Base-by-base conservation (phyloP, 176 grass and related monocot genomes). In the Echinochloa phyllopogon region DNA sequence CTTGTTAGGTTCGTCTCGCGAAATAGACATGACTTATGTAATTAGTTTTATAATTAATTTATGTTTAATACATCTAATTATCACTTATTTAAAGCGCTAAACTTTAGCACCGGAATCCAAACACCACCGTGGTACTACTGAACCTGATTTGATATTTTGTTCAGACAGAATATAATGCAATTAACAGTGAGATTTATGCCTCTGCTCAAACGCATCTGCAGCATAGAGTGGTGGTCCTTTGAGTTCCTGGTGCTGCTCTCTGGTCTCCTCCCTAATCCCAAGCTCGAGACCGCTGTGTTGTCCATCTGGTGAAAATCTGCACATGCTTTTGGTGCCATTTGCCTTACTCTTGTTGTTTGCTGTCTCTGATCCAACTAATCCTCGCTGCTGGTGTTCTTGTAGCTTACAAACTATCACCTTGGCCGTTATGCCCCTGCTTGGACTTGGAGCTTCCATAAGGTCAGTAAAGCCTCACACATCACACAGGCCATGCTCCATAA, bases 381-480 rank as follows among this genome's bases (percentile, higher is more conserved):
- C 36, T 15, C 27, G 16, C 13, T n/a, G 40, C 44, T 56, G 10
- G 62, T 29, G 43, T 58, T 68, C 72, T 71, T 57, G 14, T 53
- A 90, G 92, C 75, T 44, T 91, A 24, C 88, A 90, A 85, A 90
- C 74, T 43, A 5, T 58, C 56, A 39, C 62, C 51, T 69, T 86
- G 1, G 49, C 75, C 2, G 88, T 84, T 86, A 88, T 90, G 92
- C 8, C 84, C 68, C 85, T 86, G 4, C 70, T 88, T 52, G 92
- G 92, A 24, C 83, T 94, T 58, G 83, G 92, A 23, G 73, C 83
- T 65, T 68, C 92, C 37, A 66, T 76, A 80, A 94, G 92, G 92
- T 94, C 33, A 77, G 84, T 33, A 33, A 33, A 33, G 1, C 29
- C 29, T 33, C 29, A 33, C 29, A 33, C 2, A 33, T 33, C 29